Evolutionary conservation across 495 filamentous ascomycete genomes (phyloP), one percentile per base, ranked within the genome.

Genomic region (Tuber aestivum): DNA sequence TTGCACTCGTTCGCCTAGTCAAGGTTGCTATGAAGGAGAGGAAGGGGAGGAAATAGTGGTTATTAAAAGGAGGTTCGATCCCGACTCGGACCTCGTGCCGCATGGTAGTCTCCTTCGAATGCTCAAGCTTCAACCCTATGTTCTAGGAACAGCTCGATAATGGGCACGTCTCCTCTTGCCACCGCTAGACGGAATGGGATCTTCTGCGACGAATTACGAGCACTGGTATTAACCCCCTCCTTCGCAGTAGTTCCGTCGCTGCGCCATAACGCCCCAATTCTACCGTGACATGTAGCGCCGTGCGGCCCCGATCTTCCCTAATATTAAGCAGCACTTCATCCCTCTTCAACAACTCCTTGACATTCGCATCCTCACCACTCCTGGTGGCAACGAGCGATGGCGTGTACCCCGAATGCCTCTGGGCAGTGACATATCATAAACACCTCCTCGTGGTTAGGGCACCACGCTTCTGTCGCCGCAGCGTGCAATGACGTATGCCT

Each of bases 401-500:
- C 20, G 50, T 73, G 1, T 72, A 27, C 6, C 61, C 74, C 41
- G 38, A 21, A 35, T 44, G 35, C 35, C 68, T 61, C 40, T 38
- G 27, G 4, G 42, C 74, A 69, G 73, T 38, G 23, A 70, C 48
- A 42, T 78, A 70, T n/a, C 16, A 44, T 72, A 10, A 27, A 2
- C 1, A 50, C 32, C 70, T 23, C 32, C 8, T 70, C 68, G 6
- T 38, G n/a, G 9, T 41, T 32, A 9, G 42, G 20, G 8, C 35
- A n/a, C 32, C 69, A 21, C 10, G 32, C 5, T 27, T 27, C 42
- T 41, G 23, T 41, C 41, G 74, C 74, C 6, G 79, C 78, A 37
- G 48, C 61, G n/a, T 81, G 79, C 10, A 81, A 69, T 32, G 78
- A 73, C 0, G 75, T 78, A 32, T 81, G 70, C 41, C 75, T 65